A percentile compares a stretch with the other conserved stretches of the same genome.
Conservation (phyloP, 176 grass and related monocot species). For the Oryza officinalis region DNA sequence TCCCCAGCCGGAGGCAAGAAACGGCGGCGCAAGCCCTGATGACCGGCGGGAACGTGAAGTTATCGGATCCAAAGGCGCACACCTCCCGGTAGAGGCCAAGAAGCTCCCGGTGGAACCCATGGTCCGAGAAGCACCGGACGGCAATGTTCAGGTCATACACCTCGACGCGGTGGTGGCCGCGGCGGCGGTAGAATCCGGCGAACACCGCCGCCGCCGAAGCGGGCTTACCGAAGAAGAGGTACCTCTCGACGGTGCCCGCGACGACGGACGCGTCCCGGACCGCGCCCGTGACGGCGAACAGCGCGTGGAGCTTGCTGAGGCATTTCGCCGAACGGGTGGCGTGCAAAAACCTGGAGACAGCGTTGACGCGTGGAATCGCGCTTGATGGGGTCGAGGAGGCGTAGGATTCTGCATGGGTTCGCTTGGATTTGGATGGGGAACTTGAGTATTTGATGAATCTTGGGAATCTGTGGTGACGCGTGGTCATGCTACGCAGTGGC, state of each 20-base stretch:
- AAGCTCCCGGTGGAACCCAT: conserved; percentile 59
- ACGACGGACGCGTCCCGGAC: conserved; percentile 29
- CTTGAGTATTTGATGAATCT: not conserved
- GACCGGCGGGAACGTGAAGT: conserved; percentile 64
- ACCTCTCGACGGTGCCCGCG: conserved; percentile 30
- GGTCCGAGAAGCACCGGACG: conserved; percentile 55
- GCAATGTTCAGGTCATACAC: conserved; percentile 53
- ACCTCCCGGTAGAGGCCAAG: conserved; percentile 43
- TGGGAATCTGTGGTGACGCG: not conserved
- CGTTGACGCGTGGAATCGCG: not conserved
- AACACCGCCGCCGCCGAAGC: conserved; percentile 37
- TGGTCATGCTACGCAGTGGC: conserved; percentile 42
- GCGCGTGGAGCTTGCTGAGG: conserved; percentile 51
- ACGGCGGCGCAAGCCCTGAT: conserved; percentile 59
- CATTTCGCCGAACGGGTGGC: conserved; percentile 44
- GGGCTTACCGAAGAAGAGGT: conserved; percentile 37
- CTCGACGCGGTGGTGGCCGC: not conserved
- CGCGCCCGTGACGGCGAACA: conserved; percentile 38
- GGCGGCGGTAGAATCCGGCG: not conserved
- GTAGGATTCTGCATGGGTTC: not conserved
- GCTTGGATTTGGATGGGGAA: conserved; percentile 5
- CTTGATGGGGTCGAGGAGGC: not conserved
- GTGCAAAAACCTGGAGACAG: conserved; percentile 21
- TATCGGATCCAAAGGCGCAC: conserved; percentile 42
- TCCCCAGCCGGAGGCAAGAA: conserved; percentile 41